These are phyloP conservation scores for Nemania sp. DNA, from an alignment of 2,329 filamentous ascomycete species.

Conservation along the genomic window DNA sequence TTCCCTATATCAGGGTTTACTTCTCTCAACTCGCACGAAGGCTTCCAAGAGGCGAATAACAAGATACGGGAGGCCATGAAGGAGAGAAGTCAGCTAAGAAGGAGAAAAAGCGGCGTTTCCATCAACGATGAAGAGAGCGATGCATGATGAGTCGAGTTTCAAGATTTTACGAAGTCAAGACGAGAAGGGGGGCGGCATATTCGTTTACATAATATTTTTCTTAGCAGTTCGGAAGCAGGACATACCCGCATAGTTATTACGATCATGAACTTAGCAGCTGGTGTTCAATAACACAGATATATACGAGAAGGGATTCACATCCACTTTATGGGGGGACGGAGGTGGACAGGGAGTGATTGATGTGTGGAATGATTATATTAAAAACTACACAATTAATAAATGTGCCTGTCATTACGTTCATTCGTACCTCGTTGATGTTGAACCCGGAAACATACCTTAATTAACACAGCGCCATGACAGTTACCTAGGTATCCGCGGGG, in stretches of 20 bases:
- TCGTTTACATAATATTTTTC: conserved; percentile 6
- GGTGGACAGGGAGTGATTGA: neutral
- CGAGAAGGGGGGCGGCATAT: neutral
- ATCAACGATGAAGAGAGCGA: conserved; percentile 42
- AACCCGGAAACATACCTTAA: no score
- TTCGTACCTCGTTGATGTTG: no score
- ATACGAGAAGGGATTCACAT: conserved; percentile 25
- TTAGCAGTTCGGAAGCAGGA: neutral
- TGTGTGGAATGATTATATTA: neutral
- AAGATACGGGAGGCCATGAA: conserved; percentile 89
- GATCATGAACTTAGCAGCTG: conserved; percentile 6
- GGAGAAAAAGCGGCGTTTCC: conserved; percentile 62
- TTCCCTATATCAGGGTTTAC: conserved; percentile 80
- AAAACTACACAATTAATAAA: neutral
- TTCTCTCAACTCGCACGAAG: conserved; percentile 72
- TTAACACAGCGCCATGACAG: no score
- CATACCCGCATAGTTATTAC: conserved; percentile 27
- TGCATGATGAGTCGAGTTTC: conserved; percentile 25
- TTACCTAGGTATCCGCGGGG: no score
- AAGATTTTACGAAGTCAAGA: conserved; percentile 16
- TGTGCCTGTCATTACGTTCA: neutral
- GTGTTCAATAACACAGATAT: conserved; percentile 8
- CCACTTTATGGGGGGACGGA: neutral
- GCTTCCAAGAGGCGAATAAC: conserved; percentile 84
- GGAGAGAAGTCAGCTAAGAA: conserved; percentile 73